phyloP scores from a whole-genome alignment of 2,329 filamentous ascomycete genomes.

The Aspergillus flavus region DNA sequence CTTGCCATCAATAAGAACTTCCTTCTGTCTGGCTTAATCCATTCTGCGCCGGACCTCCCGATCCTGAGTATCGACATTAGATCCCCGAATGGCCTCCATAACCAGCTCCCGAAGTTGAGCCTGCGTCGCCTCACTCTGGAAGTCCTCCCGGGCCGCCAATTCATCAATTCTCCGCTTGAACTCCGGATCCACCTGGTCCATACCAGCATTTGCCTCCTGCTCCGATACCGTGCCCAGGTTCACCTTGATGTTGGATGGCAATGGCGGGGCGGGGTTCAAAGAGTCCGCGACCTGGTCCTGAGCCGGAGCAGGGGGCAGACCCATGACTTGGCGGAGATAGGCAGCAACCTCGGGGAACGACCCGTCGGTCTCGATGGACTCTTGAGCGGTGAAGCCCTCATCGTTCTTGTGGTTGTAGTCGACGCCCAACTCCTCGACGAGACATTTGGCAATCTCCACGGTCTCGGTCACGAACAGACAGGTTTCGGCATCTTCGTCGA shows the following conservation, averaged over 20 bases:
- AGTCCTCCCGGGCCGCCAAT: slow-evolving; percentile 79
- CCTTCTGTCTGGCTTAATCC: slow-evolving; percentile 45
- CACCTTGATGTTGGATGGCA: slow-evolving; percentile 76
- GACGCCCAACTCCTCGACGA: slow-evolving; percentile 81
- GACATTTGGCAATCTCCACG: slow-evolving; percentile 71
- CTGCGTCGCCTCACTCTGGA: slow-evolving; percentile 79
- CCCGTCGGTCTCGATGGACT: slow-evolving; percentile 77
- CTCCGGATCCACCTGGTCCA: slow-evolving; percentile 72
- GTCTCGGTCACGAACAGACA: slow-evolving; percentile 92
- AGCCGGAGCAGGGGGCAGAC: slow-evolving; percentile 28
- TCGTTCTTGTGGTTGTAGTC: slow-evolving; percentile 67
- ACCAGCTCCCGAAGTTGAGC: slow-evolving; percentile 76
- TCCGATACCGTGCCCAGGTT: slow-evolving; percentile 75
- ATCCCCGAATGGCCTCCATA: slow-evolving; percentile 73
- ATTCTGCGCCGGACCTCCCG: slow-evolving; percentile 67
- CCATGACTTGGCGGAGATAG: slow-evolving; percentile 61
- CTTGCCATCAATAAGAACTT: not conserved
- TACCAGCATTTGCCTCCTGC: slow-evolving; percentile 56
- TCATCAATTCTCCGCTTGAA: slow-evolving; percentile 87
- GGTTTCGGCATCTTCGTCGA: slow-evolving; percentile 90
- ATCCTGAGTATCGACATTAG: slow-evolving; percentile 62
- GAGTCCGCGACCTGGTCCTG: slow-evolving; percentile 33
- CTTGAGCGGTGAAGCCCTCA: slow-evolving; percentile 76
- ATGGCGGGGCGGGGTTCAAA: slow-evolving; percentile 57
- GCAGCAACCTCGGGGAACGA: slow-evolving; percentile 75